phyloP scores from a whole-genome alignment of 495 filamentous ascomycete species.

The Chaetomium fimeti region DNA sequence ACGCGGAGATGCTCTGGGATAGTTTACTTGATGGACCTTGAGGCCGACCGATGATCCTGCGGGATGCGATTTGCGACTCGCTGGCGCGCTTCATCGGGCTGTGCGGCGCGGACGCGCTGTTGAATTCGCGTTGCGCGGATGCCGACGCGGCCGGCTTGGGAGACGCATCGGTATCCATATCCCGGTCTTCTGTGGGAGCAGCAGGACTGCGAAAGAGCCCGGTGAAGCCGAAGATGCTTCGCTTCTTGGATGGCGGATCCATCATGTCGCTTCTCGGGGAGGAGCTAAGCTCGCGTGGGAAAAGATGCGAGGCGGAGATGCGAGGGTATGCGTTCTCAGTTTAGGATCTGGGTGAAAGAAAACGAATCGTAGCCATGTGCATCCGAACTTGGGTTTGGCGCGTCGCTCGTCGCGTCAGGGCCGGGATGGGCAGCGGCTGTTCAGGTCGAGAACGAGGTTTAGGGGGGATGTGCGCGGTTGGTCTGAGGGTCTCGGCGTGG shows the following conservation, averaged over 20 bases:
- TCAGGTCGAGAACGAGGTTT: slow-evolving; percentile 10
- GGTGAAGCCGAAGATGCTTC: slow-evolving; percentile 34
- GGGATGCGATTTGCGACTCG: slow-evolving; percentile 35
- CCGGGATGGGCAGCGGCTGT: slow-evolving; percentile 11
- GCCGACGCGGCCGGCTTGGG: slow-evolving; percentile 18
- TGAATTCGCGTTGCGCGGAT: slow-evolving; percentile 26
- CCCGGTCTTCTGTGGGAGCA: slow-evolving; percentile 22
- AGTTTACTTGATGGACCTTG: slow-evolving; percentile 41
- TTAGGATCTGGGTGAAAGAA: not conserved
- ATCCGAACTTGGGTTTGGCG: slow-evolving; percentile 12
- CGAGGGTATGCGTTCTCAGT: not conserved
- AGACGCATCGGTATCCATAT: slow-evolving; percentile 13
- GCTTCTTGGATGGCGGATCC: slow-evolving; percentile 36
- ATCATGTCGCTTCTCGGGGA: slow-evolving; percentile 24
- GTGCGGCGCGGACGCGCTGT: slow-evolving; percentile 32
- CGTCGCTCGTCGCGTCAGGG: slow-evolving; percentile 22
- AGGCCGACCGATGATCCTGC: slow-evolving; percentile 36
- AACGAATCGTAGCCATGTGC: slow-evolving; percentile 14
- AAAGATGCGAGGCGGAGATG: not conserved
- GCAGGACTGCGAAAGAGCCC: slow-evolving; percentile 31
- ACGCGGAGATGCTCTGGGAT: slow-evolving; percentile 32
- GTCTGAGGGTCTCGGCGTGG: slow-evolving; percentile 16
- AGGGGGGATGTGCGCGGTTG: slow-evolving; percentile 17
- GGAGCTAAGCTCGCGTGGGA: slow-evolving; percentile 11
- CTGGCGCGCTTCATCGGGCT: slow-evolving; percentile 43